A percentile compares a stretch with the other conserved stretches of the same genome.
phyloP scores from a whole-genome alignment of 768 basidiomycete species.

The Amanita rimosa region DNA sequence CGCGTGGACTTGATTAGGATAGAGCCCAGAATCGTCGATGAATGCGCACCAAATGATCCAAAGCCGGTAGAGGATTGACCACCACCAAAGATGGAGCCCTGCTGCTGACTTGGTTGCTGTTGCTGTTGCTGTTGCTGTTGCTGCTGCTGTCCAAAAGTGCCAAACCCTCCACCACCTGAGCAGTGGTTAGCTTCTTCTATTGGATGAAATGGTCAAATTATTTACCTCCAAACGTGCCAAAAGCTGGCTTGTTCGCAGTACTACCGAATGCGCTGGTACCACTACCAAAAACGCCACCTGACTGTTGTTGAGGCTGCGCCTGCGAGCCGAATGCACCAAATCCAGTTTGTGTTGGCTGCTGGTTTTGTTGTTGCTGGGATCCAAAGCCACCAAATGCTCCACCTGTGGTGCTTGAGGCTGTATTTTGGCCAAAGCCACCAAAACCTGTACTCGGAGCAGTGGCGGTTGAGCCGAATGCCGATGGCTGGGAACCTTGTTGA shows the following conservation, averaged over 20 bases:
- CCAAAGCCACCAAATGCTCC: slow-evolving; percentile 25
- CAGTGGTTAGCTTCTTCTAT: neutral
- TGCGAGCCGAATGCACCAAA: slow-evolving; percentile 44
- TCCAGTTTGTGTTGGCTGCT: slow-evolving; percentile 18
- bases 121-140: slow-evolving; percentile 4
- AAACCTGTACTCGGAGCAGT: slow-evolving; percentile 26
- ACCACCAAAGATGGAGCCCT: slow-evolving; percentile 26
- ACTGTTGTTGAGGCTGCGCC: slow-evolving; percentile 22
- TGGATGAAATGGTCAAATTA: neutral
- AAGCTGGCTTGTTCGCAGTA: slow-evolving; percentile 24
- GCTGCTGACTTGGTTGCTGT: slow-evolving; percentile 1
- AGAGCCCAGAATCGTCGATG: neutral
- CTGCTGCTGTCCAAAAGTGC: slow-evolving; percentile 13
- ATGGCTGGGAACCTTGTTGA: slow-evolving; percentile 20
- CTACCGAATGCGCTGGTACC: slow-evolving; percentile 16
- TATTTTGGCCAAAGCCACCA: slow-evolving; percentile 29
- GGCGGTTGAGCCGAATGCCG: slow-evolving; percentile 24
- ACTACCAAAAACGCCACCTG: slow-evolving; percentile 25
- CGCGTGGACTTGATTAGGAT: neutral
- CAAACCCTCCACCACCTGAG: slow-evolving; percentile 15
- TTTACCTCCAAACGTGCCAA: slow-evolving; percentile 28
- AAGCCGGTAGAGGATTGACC: slow-evolving; percentile 20
- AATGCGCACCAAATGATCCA: slow-evolving; percentile 22
- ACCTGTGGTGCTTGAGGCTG: slow-evolving; percentile 15
- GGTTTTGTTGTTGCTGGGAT: slow-evolving; percentile 15